phyloP scores from a whole-genome alignment of 495 filamentous ascomycete genomes.

The Clohesyomyces aquaticus region DNA sequence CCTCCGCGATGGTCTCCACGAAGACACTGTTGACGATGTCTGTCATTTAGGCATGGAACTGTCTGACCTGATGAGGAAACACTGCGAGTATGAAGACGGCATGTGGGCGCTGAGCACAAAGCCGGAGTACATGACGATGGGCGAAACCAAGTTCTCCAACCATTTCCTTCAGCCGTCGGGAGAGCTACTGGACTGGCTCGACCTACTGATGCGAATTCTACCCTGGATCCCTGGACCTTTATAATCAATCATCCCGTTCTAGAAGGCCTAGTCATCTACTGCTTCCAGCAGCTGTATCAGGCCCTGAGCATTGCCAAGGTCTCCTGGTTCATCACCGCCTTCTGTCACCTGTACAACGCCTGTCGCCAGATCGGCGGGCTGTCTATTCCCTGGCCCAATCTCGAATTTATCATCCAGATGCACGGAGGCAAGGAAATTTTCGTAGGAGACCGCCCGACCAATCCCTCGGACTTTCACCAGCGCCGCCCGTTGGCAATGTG shows the following conservation, averaged over 20 bases:
- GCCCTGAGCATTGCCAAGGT: neutral
- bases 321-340: conserved; percentile 14
- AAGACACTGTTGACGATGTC: neutral
- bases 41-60: too few species aligned
- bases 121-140: conserved; percentile 25
- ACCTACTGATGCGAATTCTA: neutral
- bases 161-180: conserved; percentile 1
- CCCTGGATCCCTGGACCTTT: neutral
- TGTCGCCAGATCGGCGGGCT: conserved; percentile 13
- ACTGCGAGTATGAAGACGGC: conserved; percentile 15
- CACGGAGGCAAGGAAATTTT: conserved; percentile 19
- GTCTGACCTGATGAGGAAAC: neutral
- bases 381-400: conserved; percentile 15
- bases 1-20: neutral
- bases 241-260: conserved; percentile 2
- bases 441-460: conserved; percentile 9
- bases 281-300: neutral
- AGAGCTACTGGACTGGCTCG: conserved; percentile 1
- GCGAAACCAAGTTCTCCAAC: conserved; percentile 16
- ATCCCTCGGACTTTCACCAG: neutral
- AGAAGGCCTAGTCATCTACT: conserved; percentile 6
- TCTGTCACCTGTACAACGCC: conserved; percentile 29
- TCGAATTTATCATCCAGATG: conserved; percentile 22
- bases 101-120: conserved; percentile 7
- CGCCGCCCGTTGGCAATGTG: neutral